Conservation (phyloP, 139 green algal species). For the Micractinium conductrix region DNA sequence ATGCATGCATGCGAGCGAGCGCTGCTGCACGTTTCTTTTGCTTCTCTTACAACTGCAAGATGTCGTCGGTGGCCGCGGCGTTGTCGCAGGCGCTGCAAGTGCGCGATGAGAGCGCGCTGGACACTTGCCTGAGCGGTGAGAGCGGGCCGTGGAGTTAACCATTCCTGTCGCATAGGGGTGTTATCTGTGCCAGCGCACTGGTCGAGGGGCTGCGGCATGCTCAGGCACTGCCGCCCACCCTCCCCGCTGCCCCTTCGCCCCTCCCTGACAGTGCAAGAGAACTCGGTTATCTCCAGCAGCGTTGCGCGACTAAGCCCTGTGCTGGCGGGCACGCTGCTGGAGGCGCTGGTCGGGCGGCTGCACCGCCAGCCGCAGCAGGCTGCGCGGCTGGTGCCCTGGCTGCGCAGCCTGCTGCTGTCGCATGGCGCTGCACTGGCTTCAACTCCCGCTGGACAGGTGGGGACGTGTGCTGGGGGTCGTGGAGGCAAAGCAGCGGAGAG, state of each 20-base stretch:
- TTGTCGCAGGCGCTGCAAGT: neutral
- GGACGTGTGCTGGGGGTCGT: neutral
- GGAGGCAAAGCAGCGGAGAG: no score
- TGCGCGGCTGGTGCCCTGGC: neutral
- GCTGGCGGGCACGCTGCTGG: neutral
- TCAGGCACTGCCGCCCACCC: neutral
- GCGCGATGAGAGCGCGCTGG: neutral
- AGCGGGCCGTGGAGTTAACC: no score
- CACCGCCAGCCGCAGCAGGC: conserved; percentile 11
- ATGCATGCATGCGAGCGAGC: no score
- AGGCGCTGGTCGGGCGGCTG: neutral
- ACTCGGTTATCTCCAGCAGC: neutral
- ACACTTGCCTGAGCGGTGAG: neutral
- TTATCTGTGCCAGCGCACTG: no score
- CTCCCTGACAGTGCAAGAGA: neutral
- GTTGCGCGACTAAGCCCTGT: neutral
- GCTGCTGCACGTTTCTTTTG: no score
- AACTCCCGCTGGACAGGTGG: neutral
- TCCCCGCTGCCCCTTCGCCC: neutral
- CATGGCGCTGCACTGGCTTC: neutral
- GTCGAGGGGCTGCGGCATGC: neutral
- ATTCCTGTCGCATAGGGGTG: neutral
- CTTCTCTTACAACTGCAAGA: no score
- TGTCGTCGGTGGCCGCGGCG: neutral
- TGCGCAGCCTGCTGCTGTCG: conserved; percentile 2